Evolutionary conservation across 2,329 filamentous ascomycete genomes (phyloP), one percentile per base, ranked within the genome.

Genomic region (Colletotrichum sp.): DNA sequence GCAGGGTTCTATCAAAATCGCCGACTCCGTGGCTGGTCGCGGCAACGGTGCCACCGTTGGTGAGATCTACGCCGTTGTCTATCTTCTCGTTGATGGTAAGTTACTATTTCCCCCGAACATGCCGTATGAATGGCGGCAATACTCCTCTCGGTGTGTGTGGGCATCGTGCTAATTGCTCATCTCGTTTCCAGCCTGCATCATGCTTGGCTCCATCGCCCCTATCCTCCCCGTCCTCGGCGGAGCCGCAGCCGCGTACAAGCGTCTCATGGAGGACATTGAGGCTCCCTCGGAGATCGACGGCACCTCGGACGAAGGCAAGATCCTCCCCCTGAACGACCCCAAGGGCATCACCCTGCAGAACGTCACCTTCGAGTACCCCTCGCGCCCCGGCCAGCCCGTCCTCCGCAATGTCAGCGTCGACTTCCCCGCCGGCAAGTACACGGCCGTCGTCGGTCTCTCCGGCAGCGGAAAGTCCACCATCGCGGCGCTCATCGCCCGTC

Each of bases 141-240:
- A 12, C 4, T 4, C 2, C 44, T 52, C n/a, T 30, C 10, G 1
- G 12, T 7, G 8, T 13, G 1, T 26, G 44, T 71, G 22, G 75
- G 72, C 12, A 82, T 67, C 77, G 10, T 26, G 22, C 72, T 77
- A 68, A 75, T 80, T 24, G 62, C 44, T 39, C 52, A 44, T 55
- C 26, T 68, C 36, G 73, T 82, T 18, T 66, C 59, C 77, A 83
- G 83, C 90, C 26, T 89, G 90, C 4, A 89, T 92, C 63, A 88
- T 92, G 28, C 85, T 93, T 22, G 90, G 91, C 34, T 87, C 89
- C 73, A 89, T 92, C 71, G 90, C 90, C 2, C 91, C 91, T 0
- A 89, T 92, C 71, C 83, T 93, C 13, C 90, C 91, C 62, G 88
- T 90, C 10, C 90, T 93, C 72, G 88, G 88, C 9, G 85, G 88